Evolutionary conservation across 2,329 filamentous ascomycete genomes (phyloP).

Genomic region (Leptographium radiaticola): DNA sequence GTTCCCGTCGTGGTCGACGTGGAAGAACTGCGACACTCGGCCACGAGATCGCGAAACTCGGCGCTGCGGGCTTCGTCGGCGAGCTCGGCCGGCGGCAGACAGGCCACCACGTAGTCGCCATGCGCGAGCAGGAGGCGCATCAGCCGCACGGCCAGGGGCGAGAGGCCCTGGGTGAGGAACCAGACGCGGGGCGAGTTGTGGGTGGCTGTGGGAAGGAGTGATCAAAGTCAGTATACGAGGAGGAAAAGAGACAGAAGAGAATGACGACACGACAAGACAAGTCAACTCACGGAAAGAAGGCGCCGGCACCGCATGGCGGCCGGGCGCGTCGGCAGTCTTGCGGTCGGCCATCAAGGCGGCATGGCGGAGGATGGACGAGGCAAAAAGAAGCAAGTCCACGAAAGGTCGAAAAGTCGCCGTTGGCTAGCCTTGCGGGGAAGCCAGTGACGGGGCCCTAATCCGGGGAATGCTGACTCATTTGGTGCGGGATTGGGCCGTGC

Average conservation of each 20-base stretch:
- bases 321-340: slow-evolving; percentile 29
- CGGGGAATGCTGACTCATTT: not conserved
- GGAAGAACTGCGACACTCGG: slow-evolving; percentile 39
- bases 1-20: not conserved
- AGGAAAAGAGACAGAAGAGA: not conserved
- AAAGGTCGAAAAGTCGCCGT: too few relatives aligned
- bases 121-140: slow-evolving; percentile 74
- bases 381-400: too few relatives aligned
- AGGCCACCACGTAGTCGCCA: slow-evolving; percentile 81
- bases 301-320: slow-evolving; percentile 29
- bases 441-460: too few relatives aligned
- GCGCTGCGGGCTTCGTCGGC: slow-evolving; percentile 62
- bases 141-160: slow-evolving; percentile 71
- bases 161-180: slow-evolving; percentile 80
- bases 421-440: too few relatives aligned
- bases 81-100: slow-evolving; percentile 65
- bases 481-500: too few relatives aligned
- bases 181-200: slow-evolving; percentile 74
- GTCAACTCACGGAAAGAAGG: slow-evolving; percentile 37
- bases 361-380: too few relatives aligned
- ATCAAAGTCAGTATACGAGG: not conserved
- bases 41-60: slow-evolving; percentile 69
- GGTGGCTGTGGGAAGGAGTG: slow-evolving; percentile 30
- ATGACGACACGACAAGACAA: not conserved
- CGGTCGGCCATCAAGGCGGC: slow-evolving; percentile 27